Percentiles rank a stretch among this genome's conserved stretches.
phyloP scores from a whole-genome alignment of 805 yeast genomes.

The Metschnikowia bowlesiae region DNA sequence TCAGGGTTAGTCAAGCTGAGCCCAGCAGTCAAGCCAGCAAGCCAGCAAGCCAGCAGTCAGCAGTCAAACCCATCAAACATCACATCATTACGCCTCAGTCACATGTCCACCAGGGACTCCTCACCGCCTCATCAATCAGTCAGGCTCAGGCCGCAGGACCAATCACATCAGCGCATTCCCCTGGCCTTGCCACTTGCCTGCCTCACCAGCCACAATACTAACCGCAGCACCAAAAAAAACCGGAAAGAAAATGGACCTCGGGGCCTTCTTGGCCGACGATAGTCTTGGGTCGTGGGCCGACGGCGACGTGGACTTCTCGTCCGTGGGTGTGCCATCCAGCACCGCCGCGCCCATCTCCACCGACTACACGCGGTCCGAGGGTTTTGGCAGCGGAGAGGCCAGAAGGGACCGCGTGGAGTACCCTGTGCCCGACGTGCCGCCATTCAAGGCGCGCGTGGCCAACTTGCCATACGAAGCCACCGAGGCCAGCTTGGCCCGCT shows the following conservation, averaged over 20 bases:
- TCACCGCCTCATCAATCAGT: too few relatives aligned
- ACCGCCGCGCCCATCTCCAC: constrained; percentile 13
- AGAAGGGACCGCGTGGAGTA: constrained; percentile 57
- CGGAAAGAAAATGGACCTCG: constrained; percentile 71
- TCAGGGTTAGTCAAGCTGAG: too few relatives aligned
- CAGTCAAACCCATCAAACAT: too few relatives aligned
- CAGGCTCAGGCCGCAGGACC: too few relatives aligned
- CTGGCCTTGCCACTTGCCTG: too few relatives aligned
- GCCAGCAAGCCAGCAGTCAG: too few relatives aligned
- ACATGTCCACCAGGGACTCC: too few relatives aligned
- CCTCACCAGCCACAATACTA: constrained; percentile 2
- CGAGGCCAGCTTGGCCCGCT: constrained; percentile 59
- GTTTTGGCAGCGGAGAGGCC: constrained; percentile 3
- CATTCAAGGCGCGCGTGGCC: constrained; percentile 83
- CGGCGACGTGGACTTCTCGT: constrained; percentile 66
- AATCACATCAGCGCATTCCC: too few relatives aligned
- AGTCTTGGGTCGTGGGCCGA: constrained; percentile 82
- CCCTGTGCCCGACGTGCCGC: constrained; percentile 89
- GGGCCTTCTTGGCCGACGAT: constrained; percentile 77
- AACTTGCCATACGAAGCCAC: constrained; percentile 79
- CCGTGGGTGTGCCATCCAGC: constrained; percentile 49
- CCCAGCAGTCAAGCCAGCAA: too few relatives aligned
- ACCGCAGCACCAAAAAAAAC: constrained; percentile 48
- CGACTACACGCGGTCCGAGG: constrained; percentile 8
- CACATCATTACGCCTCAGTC: too few relatives aligned